These are phyloP conservation scores for Entomophthora muscae DNA, from an alignment of 371 early-diverging fungal species.

Conservation along the genomic window DNA sequence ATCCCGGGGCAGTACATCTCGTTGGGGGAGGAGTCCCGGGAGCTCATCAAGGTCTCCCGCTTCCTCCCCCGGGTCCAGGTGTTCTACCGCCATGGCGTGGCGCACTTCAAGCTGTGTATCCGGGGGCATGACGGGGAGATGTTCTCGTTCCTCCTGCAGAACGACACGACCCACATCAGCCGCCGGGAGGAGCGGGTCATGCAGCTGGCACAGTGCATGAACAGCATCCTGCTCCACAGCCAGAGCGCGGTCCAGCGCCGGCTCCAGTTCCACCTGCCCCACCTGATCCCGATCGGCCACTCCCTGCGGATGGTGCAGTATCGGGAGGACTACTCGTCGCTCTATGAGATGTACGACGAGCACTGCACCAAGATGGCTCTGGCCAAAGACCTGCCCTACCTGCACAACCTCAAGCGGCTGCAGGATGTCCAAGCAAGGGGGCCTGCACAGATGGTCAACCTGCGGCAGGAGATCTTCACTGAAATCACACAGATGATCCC, in stretches of 20 bases:
- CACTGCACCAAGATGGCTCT: conserved; percentile 46
- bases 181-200: conserved; percentile 85
- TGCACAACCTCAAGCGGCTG: conserved; percentile 29
- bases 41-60: conserved; percentile 85
- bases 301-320: conserved; percentile 85
- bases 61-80: conserved; percentile 78
- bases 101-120: conserved; percentile 61
- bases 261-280: conserved; percentile 76
- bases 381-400: conserved; percentile 63
- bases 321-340: conserved; percentile 65
- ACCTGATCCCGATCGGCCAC: conserved; percentile 80
- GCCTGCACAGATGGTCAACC: conserved; percentile 46
- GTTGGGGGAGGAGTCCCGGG: conserved; percentile 65
- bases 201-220: conserved; percentile 81
- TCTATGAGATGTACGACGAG: conserved; percentile 76
- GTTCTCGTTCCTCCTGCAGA: conserved; percentile 82
- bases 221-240: conserved; percentile 56
- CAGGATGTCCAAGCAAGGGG: conserved; percentile 13
- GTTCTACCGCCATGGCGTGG: conserved; percentile 54
- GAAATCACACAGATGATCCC: conserved; percentile 67
- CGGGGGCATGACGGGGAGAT: conserved; percentile 81
- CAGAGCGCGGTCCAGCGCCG: conserved; percentile 56
- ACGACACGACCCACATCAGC: conserved; percentile 67
- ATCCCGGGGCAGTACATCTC: conserved; percentile 92
- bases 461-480: conserved; percentile 64